These are phyloP conservation scores for Leccinum obscurum DNA, from an alignment of 768 basidiomycete genomes.

Conservation along the genomic window DNA sequence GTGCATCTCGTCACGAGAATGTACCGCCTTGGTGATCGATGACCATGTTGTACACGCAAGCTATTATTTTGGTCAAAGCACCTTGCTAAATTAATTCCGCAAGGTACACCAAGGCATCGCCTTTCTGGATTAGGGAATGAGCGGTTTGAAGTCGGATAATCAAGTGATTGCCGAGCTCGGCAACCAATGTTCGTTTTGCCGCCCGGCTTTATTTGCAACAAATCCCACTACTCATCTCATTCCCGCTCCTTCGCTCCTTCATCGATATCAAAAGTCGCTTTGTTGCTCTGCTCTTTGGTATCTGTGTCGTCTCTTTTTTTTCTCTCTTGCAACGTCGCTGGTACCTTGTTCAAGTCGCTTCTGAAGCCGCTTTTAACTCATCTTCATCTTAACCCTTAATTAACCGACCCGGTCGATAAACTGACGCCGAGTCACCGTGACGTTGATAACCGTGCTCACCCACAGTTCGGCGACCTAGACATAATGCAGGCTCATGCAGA, in stretches of 20 bases:
- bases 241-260: constrained; percentile 31
- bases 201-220: constrained; percentile 43
- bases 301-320: constrained; percentile 11
- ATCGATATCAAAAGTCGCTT: constrained; percentile 29
- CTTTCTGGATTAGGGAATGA: constrained; percentile 28
- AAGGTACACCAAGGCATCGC: constrained; percentile 25
- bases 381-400: constrained; percentile 37
- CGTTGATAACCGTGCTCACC: constrained; percentile 38
- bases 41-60: constrained; percentile 20
- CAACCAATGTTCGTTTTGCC: constrained; percentile 38
- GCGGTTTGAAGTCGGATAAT: constrained; percentile 37
- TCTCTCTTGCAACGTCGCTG: constrained; percentile 1
- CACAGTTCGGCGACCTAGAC: constrained; percentile 15
- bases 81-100: constrained; percentile 25
- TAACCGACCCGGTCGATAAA: constrained; percentile 43
- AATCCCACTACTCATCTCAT: constrained; percentile 37
- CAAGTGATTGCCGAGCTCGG: constrained; percentile 39
- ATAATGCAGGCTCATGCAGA: constrained; percentile 33
- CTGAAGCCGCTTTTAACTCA: constrained; percentile 15
- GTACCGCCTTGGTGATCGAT: constrained; percentile 1
- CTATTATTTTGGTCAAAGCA: constrained; percentile 15
- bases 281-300: constrained; percentile 12
- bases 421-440: constrained; percentile 42
- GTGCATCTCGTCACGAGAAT: constrained; percentile 3
- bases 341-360: constrained; percentile 1